phyloP scores from a whole-genome alignment of 2,329 filamentous ascomycete species.

The Fusarium chlamydosporum region DNA sequence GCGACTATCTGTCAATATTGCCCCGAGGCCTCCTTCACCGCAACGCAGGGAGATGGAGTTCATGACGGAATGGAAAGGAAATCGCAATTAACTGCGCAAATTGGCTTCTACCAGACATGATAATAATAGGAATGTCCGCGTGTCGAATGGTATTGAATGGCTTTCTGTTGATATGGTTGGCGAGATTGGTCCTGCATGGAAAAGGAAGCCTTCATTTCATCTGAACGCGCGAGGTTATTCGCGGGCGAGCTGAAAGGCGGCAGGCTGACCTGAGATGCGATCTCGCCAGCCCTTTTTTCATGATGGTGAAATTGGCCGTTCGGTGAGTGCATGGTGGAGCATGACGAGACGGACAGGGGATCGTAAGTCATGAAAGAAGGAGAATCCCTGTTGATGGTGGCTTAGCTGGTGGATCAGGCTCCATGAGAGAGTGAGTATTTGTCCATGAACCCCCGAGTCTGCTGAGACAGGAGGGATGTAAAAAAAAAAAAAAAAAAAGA shows the following conservation, averaged over 20 bases:
- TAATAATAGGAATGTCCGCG: slow-evolving; percentile 41
- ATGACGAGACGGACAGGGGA: slow-evolving; percentile 34
- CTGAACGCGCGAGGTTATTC: slow-evolving; percentile 30
- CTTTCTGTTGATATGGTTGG: slow-evolving; percentile 27
- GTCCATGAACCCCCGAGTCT: slow-evolving; percentile 26
- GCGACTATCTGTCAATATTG: slow-evolving; percentile 19
- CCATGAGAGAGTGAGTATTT: slow-evolving; percentile 26
- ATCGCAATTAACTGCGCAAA: slow-evolving; percentile 47
- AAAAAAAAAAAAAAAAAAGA: slow-evolving; percentile 22
- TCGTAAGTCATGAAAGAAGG: slow-evolving; percentile 39
- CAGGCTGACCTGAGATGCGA: slow-evolving; percentile 38
- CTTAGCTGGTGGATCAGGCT: slow-evolving; percentile 37
- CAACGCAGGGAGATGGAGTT: slow-evolving; percentile 41
- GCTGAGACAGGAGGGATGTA: slow-evolving; percentile 38
- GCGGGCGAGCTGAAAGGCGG: slow-evolving; percentile 27
- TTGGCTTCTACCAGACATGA: slow-evolving; percentile 41
- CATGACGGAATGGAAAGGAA: slow-evolving; percentile 39
- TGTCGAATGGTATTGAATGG: slow-evolving; percentile 27
- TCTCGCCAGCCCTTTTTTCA: slow-evolving; percentile 38
- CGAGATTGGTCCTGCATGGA: slow-evolving; percentile 43
- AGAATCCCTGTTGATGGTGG: slow-evolving; percentile 45
- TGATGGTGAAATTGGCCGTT: slow-evolving; percentile 44
- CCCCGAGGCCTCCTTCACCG: slow-evolving; percentile 36
- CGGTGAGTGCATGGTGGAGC: slow-evolving; percentile 36
- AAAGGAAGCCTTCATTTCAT: slow-evolving; percentile 28